phyloP scores from a whole-genome alignment of 441 rosid species.

The Macaranga tanarius region DNA sequence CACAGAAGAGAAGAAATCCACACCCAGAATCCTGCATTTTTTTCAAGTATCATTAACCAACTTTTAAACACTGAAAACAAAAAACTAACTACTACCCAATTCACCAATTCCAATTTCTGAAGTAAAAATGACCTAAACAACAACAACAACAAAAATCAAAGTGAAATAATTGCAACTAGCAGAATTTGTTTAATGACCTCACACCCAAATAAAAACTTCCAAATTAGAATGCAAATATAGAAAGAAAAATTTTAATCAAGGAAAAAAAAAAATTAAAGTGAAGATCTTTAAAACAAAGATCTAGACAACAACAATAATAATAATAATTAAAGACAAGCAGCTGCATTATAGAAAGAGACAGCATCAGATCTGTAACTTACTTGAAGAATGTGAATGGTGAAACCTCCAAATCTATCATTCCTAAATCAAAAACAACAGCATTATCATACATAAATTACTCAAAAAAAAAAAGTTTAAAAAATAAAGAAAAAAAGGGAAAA shows the following conservation, averaged over 20 bases:
- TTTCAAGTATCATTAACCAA: not conserved
- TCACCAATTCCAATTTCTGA: not conserved
- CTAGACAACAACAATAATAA: no score
- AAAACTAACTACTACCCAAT: not conserved
- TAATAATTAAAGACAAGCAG: no score
- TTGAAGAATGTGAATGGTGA: conserved; percentile 36
- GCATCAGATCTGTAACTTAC: conserved; percentile 77
- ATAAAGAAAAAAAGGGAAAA: conserved; percentile 12
- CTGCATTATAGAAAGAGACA: not conserved
- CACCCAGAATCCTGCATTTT: conserved; percentile 29
- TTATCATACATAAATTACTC: not conserved
- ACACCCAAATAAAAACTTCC: not conserved
- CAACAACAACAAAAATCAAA: no score
- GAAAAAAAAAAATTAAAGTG: conserved; percentile 2
- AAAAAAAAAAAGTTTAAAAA: not conserved
- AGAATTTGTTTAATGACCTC: no score
- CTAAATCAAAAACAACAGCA: conserved; percentile 27
- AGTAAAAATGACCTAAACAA: no score
- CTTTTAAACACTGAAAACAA: not conserved
- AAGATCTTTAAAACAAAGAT: not conserved
- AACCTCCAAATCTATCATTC: conserved; percentile 45
- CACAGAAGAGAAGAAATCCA: conserved; percentile 15
- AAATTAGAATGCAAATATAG: not conserved
- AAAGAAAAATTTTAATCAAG: not conserved
- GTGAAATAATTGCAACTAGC: no score